phyloP scores from a whole-genome alignment of 495 filamentous ascomycete species.

The Neurospora sp. region DNA sequence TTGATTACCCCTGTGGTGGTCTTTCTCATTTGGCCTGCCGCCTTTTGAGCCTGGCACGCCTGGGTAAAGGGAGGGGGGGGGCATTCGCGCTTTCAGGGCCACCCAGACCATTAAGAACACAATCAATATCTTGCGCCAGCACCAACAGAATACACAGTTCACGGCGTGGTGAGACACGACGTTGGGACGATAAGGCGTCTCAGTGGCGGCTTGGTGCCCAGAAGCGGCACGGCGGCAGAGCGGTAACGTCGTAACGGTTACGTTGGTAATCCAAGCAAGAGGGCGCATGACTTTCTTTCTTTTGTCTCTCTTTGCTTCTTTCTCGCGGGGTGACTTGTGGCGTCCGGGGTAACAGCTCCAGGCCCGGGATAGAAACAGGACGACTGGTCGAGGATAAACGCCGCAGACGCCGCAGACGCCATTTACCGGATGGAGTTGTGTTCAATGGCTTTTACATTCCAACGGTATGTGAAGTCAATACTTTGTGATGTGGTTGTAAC shows the following conservation, averaged over 20 bases:
- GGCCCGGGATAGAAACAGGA: background rate
- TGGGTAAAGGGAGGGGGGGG: too few species aligned
- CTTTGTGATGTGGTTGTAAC: background rate
- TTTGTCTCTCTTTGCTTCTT: background rate
- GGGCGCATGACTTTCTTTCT: background rate
- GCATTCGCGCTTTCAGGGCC: too few species aligned
- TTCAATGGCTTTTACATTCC: background rate
- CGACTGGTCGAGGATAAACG: background rate
- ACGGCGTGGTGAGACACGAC: background rate
- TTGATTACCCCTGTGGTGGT: background rate
- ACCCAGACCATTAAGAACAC: background rate
- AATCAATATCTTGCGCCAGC: background rate
- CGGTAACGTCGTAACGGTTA: background rate
- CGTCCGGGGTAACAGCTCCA: background rate
- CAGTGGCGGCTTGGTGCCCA: background rate
- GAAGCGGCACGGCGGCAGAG: background rate
- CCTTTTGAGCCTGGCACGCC: too few species aligned
- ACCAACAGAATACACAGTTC: background rate
- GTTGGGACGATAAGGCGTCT: background rate
- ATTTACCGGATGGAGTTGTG: background rate
- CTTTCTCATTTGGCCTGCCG: too few species aligned
- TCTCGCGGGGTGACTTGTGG: background rate
- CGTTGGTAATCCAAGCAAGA: background rate
- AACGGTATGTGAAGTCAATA: background rate
- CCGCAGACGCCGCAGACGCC: background rate